Evolutionary conservation across 768 basidiomycete genomes (phyloP), one percentile per base, ranked within the genome.

Genomic region (Leucocoprinus birnbaumii): DNA sequence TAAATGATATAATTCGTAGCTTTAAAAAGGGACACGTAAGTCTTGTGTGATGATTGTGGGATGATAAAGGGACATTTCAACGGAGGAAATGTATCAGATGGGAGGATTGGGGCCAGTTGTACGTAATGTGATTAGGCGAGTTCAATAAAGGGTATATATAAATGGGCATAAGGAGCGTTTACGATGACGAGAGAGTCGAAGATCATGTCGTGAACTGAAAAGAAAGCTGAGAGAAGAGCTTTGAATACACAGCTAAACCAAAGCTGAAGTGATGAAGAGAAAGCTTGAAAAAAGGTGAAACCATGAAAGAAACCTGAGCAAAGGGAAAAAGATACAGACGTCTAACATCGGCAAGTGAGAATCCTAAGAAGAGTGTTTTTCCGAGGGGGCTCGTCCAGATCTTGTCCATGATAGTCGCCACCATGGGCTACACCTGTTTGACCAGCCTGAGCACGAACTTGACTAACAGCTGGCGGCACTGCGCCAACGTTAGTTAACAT

Each of bases 261-360:
- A 48, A 49, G 47, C 31, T 46, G 34, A 47, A 35, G 48, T 27
- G 34, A 55, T 45, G 48, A 51, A 55, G 63, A 65, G 59, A 63
- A 57, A 58, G 56, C 62, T 62, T 48, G 60, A 63, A 58, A 55
- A 31, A 31, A 31, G n/a, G n/a, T n/a, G n/a, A n/a, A n/a, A n/a
- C 16, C 27, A 21, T 13, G 57, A 59, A 63, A 55, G 60, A 53
- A 64, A 63, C 61, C 65, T 58, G 62, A 60, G 62, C 53, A 61
- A 59, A 60, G 55, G 61, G 57, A 54, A 63, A 56, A 62, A 59
- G 59, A 63, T 55, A 45, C 59, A 61, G 60, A 62, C 44, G 49
- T 24, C 62, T 83, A 86, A 74, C 91, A 92, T 64, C 83, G 84
- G 72, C 90, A 92, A 45, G 88, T 90, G 57, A 93, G 70, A 59